phyloP scores from a whole-genome alignment of 768 basidiomycete species.

The Lepiota venenata region DNA sequence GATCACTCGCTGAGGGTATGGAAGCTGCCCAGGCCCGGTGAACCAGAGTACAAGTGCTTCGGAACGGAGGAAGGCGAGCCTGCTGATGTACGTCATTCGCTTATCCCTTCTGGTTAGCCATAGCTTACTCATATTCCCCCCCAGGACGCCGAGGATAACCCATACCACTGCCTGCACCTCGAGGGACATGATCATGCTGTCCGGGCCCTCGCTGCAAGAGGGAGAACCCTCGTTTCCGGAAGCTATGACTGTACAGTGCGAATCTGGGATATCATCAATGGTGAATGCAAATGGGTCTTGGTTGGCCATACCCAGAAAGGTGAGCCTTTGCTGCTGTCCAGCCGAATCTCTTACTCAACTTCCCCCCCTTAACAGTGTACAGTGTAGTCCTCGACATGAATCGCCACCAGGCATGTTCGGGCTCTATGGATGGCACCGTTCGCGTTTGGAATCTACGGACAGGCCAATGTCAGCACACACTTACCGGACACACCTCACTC shows the following conservation, averaged over 20 bases:
- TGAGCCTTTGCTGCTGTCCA: slow-evolving; percentile 32
- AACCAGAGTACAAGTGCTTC: slow-evolving; percentile 71
- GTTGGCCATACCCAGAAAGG: slow-evolving; percentile 93
- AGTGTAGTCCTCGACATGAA: slow-evolving; percentile 87
- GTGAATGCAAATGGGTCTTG: slow-evolving; percentile 75
- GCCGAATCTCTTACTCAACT: slow-evolving; percentile 4
- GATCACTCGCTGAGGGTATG: slow-evolving; percentile 66
- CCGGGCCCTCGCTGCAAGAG: slow-evolving; percentile 87
- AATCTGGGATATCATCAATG: slow-evolving; percentile 91
- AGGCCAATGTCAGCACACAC: slow-evolving; percentile 74
- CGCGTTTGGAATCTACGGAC: slow-evolving; percentile 89
- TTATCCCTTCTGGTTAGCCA: slow-evolving; percentile 31
- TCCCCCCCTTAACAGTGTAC: slow-evolving; percentile 58
- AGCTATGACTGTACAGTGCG: slow-evolving; percentile 96
- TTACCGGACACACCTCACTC: slow-evolving; percentile 91
- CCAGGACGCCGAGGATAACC: slow-evolving; percentile 72
- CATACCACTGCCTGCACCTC: slow-evolving; percentile 83
- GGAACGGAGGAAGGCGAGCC: slow-evolving; percentile 53
- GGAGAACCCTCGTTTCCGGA: slow-evolving; percentile 87
- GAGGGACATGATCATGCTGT: slow-evolving; percentile 92
- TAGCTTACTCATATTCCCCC: slow-evolving; percentile 14
- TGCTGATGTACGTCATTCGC: no score
- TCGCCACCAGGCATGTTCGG: slow-evolving; percentile 91
- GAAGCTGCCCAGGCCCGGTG: slow-evolving; percentile 56
- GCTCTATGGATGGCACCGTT: slow-evolving; percentile 97